A percentile compares a stretch with the other conserved stretches of the same genome.
Conservation (phyloP, 2,329 filamentous ascomycete species). For the Botrytis squamosa region DNA sequence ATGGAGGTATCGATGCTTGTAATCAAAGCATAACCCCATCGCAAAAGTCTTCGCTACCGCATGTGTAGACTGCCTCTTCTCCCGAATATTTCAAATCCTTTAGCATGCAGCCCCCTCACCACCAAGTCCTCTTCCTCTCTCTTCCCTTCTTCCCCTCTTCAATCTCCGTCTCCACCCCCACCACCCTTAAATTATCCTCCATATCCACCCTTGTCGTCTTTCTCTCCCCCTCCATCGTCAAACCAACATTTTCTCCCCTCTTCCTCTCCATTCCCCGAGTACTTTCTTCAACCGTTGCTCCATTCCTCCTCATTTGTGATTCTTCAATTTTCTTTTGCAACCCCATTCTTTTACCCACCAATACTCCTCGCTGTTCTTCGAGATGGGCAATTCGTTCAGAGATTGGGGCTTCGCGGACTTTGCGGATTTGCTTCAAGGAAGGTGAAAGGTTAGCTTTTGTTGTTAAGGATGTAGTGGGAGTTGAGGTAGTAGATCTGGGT, state of each 20-base stretch:
- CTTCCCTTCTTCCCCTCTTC: not conserved
- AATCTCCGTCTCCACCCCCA: not conserved
- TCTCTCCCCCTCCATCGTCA: not conserved
- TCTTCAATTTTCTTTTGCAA: conserved; percentile 58
- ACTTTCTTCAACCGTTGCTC: conserved; percentile 43
- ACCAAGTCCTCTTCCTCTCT: conserved; percentile 11
- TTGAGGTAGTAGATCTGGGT: no score
- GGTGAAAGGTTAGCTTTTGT: not conserved
- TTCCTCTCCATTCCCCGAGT: conserved; percentile 38
- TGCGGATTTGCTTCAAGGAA: conserved; percentile 44
- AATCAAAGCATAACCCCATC: not conserved
- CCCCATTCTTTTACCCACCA: conserved; percentile 51
- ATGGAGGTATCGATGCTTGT: not conserved
- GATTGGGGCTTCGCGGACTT: conserved; percentile 49
- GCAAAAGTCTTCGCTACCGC: not conserved
- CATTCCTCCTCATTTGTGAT: conserved; percentile 44
- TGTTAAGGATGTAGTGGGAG: not conserved
- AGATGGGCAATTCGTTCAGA: conserved; percentile 56
- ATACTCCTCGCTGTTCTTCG: conserved; percentile 48
- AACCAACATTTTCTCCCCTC: conserved; percentile 16
- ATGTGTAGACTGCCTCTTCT: not conserved
- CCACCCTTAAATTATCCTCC: conserved; percentile 14
- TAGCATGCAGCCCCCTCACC: not conserved
- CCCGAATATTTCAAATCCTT: not conserved
- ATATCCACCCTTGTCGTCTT: not conserved